phyloP scores from a whole-genome alignment of 768 basidiomycete species.

The Lyophyllum semitale region DNA sequence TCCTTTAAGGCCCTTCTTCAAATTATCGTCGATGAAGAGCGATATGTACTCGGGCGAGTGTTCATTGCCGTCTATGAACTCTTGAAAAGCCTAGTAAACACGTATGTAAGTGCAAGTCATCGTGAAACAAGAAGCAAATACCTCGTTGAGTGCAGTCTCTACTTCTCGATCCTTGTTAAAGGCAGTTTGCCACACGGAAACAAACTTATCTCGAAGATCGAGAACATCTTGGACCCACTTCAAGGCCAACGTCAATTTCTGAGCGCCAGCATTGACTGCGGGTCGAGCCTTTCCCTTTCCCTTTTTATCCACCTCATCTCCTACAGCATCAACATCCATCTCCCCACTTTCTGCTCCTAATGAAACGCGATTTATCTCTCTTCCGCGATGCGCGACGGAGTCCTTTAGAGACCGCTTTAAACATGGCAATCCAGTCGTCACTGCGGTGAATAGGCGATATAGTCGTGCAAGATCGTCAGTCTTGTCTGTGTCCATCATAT shows the following conservation, averaged over 20 bases:
- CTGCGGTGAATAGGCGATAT: slow-evolving; percentile 72
- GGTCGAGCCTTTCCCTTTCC: slow-evolving; percentile 48
- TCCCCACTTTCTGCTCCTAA: slow-evolving; percentile 38
- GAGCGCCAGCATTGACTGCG: slow-evolving; percentile 36
- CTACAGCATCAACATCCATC: slow-evolving; percentile 36
- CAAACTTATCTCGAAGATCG: slow-evolving; percentile 90
- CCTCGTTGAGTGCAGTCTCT: slow-evolving; percentile 85
- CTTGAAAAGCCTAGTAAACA: slow-evolving; percentile 77
- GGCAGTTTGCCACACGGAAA: slow-evolving; percentile 67
- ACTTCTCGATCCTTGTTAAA: slow-evolving; percentile 76
- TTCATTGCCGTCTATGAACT: slow-evolving; percentile 86
- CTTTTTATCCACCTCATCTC: slow-evolving; percentile 46
- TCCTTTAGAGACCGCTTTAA: slow-evolving; percentile 70
- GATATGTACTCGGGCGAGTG: slow-evolving; percentile 95
- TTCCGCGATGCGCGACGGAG: slow-evolving; percentile 74
- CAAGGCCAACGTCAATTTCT: slow-evolving; percentile 64
- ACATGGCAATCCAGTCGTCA: slow-evolving; percentile 63
- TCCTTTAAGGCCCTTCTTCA: slow-evolving; percentile 92
- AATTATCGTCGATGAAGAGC: slow-evolving; percentile 93
- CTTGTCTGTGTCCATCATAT: slow-evolving; percentile 84
- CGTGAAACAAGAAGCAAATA: slow-evolving; percentile 31
- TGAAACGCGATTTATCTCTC: slow-evolving; percentile 74
- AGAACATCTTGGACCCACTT: slow-evolving; percentile 94
- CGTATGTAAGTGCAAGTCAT: neutral
- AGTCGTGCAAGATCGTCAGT: slow-evolving; percentile 75